Base-by-base conservation (phyloP, 805 yeast genomes). In the Dipodascus albidus region DNA sequence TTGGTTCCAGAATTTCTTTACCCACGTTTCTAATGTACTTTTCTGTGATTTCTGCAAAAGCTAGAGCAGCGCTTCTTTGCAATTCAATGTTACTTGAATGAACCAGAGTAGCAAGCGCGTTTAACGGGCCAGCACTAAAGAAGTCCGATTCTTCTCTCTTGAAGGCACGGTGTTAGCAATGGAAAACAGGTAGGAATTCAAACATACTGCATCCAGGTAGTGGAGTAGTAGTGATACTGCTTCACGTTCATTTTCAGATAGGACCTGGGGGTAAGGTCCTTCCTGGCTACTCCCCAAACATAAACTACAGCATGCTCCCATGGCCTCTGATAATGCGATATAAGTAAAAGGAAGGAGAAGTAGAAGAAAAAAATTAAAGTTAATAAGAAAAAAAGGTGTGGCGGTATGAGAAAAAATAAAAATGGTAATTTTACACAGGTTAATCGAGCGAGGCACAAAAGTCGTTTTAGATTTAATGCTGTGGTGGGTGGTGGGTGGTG, bases 11-110 rank as follows among this genome's bases (percentile, higher is more conserved):
- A 2, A 90, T 96, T 60, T 88, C 95, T 54, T 95, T 77, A 62
- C 85, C 83, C 31, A 93, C 98, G 47, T 91, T 85, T 59, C 93
- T 79, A 41, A 15, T 35, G 57, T 67, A 71, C 67, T 93, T 93
- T 66, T 93, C 99, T 41, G 99, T 93, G 54, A 93, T 91, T 68
- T 93, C 99, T 15, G 99, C 98, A 75, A 93, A 93, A 3, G 99
- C 98, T 58, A 93, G 76, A 3, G 99, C 99, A 2, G 99, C 99
- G 66, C 95, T 85, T 66, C 98, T 81, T 70, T 93, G 98, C 54
- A 93, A 76, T 67, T 93, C 98, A 57, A 93, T 80, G 65, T 93
- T 93, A 61, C 93, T 97, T 1, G 96, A 88, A 67, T 91, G 88
- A 1, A 93, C 99, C 61, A 93, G 76, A 0, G 97, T 91, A 55